Conservation (phyloP, 192 early-diverging fungal genomes). For the Backusella australiensis region DNA sequence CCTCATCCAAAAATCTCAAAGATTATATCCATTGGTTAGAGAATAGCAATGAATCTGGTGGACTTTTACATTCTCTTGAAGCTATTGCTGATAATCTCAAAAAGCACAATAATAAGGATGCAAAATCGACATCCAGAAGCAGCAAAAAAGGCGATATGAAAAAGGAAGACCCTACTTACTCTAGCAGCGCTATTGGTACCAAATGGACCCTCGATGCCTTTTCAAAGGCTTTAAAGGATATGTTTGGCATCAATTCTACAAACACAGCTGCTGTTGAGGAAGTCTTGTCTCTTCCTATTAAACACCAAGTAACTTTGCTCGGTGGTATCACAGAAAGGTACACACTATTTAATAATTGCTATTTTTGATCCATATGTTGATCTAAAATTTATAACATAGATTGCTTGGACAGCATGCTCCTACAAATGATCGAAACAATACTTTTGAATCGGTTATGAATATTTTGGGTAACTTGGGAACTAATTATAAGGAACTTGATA, state of each 20-base stretch:
- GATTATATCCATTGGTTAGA: not conserved
- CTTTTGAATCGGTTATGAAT: slow-evolving; percentile 18
- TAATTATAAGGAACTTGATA: slow-evolving; percentile 9
- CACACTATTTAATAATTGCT: not conserved
- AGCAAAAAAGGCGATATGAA: not conserved
- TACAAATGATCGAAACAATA: slow-evolving; percentile 19
- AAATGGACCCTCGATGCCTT: slow-evolving; percentile 10
- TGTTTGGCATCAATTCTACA: not conserved
- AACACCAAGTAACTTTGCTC: slow-evolving; percentile 4
- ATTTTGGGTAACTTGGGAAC: slow-evolving; percentile 10
- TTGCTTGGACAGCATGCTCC: slow-evolving; percentile 12
- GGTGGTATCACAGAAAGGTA: slow-evolving; percentile 17
- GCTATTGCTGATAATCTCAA: slow-evolving; percentile 6
- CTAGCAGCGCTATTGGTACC: not conserved
- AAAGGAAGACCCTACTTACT: not conserved
- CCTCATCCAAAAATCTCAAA: not conserved
- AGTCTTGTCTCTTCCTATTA: not conserved
- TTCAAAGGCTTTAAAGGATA: not conserved
- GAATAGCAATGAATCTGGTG: not conserved
- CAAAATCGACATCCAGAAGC: not conserved
- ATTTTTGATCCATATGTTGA: not conserved
- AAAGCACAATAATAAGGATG: not conserved
- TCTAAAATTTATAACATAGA: not conserved
- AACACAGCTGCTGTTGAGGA: slow-evolving; percentile 16
- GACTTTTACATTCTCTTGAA: not conserved